phyloP scores from a whole-genome alignment of 371 early-diverging fungal species.

The Rhizopus arrhizus region DNA sequence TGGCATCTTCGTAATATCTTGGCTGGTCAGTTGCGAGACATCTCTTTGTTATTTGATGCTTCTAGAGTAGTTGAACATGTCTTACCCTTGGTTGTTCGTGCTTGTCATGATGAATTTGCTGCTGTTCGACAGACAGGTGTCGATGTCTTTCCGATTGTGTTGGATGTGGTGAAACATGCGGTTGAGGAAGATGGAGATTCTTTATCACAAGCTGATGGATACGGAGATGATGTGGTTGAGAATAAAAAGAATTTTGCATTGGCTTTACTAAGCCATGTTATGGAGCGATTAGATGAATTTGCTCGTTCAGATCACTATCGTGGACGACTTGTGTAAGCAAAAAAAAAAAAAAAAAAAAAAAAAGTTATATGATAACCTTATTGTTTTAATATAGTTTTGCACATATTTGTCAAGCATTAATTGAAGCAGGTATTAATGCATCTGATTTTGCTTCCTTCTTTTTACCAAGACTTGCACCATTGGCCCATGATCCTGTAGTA shows the following conservation, averaged over 20 bases:
- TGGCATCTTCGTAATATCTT: conserved; percentile 63
- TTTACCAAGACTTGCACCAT: conserved; percentile 34
- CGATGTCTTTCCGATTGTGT: conserved; percentile 50
- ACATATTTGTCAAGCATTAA: conserved; percentile 39
- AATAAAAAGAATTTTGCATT: conserved; percentile 43
- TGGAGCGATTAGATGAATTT: conserved; percentile 54
- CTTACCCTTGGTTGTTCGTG: conserved; percentile 56
- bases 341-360: not conserved
- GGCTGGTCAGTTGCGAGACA: conserved; percentile 53
- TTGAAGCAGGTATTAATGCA: conserved; percentile 33
- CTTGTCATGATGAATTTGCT: conserved; percentile 61
- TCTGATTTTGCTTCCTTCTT: conserved; percentile 41
- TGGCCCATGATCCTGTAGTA: conserved; percentile 39
- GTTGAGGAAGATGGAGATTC: conserved; percentile 52
- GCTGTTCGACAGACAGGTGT: conserved; percentile 62
- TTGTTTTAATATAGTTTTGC: conserved; percentile 28
- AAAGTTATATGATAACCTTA: not conserved
- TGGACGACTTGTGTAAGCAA: conserved; percentile 43
- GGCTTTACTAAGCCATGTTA: conserved; percentile 49
- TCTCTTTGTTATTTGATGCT: conserved; percentile 57
- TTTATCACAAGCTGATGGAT: conserved; percentile 36
- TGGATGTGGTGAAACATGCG: conserved; percentile 50
- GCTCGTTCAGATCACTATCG: conserved; percentile 47
- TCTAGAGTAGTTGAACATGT: conserved; percentile 54
- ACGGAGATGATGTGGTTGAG: conserved; percentile 35